Conservation (phyloP, 352 stramenopile genomes). For the Plasmopara viticola region DNA sequence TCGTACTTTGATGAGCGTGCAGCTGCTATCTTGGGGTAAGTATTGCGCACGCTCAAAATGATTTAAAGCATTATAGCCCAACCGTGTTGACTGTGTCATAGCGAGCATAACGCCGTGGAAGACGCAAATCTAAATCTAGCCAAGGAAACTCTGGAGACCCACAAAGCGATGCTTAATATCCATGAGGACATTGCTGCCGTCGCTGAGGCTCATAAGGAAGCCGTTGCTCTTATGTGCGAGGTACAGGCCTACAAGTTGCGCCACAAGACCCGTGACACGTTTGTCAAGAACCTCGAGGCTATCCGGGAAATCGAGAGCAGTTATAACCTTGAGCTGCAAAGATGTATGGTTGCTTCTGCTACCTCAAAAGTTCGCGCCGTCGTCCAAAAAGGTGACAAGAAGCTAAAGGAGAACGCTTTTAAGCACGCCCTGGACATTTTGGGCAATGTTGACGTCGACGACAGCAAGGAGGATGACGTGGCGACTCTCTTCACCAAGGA, state of each 20-base stretch:
- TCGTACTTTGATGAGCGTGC: conserved; percentile 83
- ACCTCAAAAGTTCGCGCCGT: conserved; percentile 68
- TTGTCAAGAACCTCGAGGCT: conserved; percentile 83
- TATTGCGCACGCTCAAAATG: background rate
- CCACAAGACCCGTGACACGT: conserved; percentile 85
- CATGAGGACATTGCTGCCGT: conserved; percentile 78
- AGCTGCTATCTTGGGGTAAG: conserved; percentile 64
- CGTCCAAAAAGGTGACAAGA: conserved; percentile 79
- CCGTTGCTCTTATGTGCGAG: conserved; percentile 74
- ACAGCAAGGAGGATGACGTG: conserved; percentile 81
- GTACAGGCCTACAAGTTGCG: conserved; percentile 80
- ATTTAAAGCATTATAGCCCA: conserved; percentile 3
- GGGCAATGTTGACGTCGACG: conserved; percentile 53
- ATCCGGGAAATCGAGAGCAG: conserved; percentile 75
- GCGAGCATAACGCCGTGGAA: conserved; percentile 81
- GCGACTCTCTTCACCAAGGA: conserved; percentile 80
- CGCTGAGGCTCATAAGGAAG: conserved; percentile 76
- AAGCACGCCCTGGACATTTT: conserved; percentile 83
- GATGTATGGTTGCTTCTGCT: conserved; percentile 68
- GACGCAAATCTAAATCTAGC: conserved; percentile 76
- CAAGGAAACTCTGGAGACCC: conserved; percentile 77
- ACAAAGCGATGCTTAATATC: conserved; percentile 80
- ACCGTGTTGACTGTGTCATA: conserved; percentile 13
- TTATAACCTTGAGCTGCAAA: conserved; percentile 82
- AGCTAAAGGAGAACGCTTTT: conserved; percentile 77